Percentiles rank a stretch among this genome's conserved stretches.
Evolutionary conservation across 2,329 filamentous ascomycete genomes (phyloP).

Genomic region (Talaromyces sp.): DNA sequence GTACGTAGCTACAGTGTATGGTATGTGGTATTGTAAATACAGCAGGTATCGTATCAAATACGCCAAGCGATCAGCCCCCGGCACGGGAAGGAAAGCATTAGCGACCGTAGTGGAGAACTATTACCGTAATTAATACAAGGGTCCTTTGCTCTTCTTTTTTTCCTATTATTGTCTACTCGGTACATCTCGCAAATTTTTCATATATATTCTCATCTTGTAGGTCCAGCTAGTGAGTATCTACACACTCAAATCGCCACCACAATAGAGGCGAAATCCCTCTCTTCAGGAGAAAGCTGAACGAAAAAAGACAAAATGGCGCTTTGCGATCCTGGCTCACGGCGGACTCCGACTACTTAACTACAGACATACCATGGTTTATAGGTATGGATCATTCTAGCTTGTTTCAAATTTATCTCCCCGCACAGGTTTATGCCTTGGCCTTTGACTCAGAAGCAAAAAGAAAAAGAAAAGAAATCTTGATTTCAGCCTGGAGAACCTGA

Average conservation of each 20-base stretch:
- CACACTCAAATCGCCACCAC: background rate
- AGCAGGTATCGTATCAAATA: background rate
- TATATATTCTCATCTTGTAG: too few species aligned
- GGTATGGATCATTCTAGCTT: conserved; percentile 7
- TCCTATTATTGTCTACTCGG: too few species aligned
- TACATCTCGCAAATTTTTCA: background rate
- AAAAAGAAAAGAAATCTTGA: background rate
- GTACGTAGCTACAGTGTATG: background rate
- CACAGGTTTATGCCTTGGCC: background rate
- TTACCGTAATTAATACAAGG: conserved; percentile 7
- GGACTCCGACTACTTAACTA: background rate
- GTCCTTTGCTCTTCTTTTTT: background rate
- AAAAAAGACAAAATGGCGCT: conserved; percentile 1
- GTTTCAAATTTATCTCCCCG: conserved; percentile 8
- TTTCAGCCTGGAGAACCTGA: conserved; percentile 1
- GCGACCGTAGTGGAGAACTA: conserved; percentile 14
- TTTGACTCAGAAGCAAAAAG: background rate
- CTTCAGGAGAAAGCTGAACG: background rate
- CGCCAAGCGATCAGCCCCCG: background rate
- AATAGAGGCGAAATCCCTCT: background rate
- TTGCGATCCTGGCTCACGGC: background rate
- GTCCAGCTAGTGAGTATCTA: background rate
- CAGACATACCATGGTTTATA: background rate
- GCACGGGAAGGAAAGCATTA: conserved; percentile 12
- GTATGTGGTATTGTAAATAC: background rate